Conservation (phyloP, 148 eudicot genomes). For the Vaccinium macrocarpon region DNA sequence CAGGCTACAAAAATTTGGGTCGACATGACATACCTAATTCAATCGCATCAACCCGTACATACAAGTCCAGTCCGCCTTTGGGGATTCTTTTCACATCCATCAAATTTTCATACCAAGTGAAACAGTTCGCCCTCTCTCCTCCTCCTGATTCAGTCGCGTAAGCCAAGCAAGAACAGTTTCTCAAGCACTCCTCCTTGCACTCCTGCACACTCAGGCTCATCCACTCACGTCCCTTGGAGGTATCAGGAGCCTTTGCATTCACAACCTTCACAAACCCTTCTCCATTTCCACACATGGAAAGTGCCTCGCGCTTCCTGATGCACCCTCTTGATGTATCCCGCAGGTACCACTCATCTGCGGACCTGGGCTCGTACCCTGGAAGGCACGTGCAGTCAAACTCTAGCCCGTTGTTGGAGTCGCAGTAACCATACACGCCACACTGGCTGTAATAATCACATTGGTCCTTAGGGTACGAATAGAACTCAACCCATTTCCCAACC, state of each 20-base stretch:
- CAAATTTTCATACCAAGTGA: slow-evolving; percentile 5
- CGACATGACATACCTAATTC: background rate
- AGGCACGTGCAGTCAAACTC: slow-evolving; percentile 42
- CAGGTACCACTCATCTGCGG: slow-evolving; percentile 34
- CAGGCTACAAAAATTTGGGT: background rate
- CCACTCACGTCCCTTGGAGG: background rate
- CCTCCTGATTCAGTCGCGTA: background rate
- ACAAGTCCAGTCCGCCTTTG: background rate
- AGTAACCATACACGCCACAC: slow-evolving; percentile 8
- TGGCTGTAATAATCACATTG: background rate
- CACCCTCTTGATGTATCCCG: slow-evolving; percentile 49
- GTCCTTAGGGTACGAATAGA: background rate
- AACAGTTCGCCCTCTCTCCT: background rate
- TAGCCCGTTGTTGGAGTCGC: slow-evolving; percentile 27
- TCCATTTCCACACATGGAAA: slow-evolving; percentile 34
- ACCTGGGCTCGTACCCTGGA: slow-evolving; percentile 46
- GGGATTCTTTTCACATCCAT: background rate
- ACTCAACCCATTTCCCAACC: background rate
- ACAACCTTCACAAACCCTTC: slow-evolving; percentile 49
- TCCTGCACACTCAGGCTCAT: background rate
- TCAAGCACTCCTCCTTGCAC: background rate
- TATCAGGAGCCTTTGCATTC: slow-evolving; percentile 41
- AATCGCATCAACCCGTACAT: background rate
- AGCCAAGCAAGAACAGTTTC: background rate
- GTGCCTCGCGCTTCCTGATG: slow-evolving; percentile 25